Evolutionary conservation across 164 flowering plant species (phyloP).

Genomic region (Taxillus chinensis): DNA sequence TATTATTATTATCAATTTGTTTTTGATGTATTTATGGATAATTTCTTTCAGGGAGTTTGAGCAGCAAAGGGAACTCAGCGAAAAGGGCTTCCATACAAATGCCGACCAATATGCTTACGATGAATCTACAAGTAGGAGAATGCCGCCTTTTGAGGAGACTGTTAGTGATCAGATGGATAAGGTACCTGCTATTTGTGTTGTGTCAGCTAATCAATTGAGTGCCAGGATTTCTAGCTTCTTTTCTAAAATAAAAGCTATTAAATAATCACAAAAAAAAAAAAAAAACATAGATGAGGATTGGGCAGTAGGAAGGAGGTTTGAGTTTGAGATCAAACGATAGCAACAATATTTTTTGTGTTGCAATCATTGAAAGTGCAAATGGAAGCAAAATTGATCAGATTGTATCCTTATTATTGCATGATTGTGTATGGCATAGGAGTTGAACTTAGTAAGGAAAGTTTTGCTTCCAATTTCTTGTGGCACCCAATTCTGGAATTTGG

Average conservation of each 20-base stretch:
- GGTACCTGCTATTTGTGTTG: neutral
- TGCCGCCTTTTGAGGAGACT: slow-evolving; percentile 24
- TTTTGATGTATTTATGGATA: neutral
- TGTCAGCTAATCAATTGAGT: neutral
- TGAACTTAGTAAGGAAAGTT: too few species aligned
- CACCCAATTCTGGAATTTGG: too few species aligned
- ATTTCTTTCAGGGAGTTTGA: slow-evolving; percentile 77
- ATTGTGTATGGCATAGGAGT: too few species aligned
- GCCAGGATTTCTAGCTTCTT: neutral
- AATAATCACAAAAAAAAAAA: neutral
- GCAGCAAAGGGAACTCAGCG: slow-evolving; percentile 91
- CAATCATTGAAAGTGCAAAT: neutral
- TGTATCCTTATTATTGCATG: too few species aligned
- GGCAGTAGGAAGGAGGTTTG: neutral
- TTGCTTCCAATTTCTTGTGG: too few species aligned
- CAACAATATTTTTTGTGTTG: neutral
- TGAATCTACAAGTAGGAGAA: slow-evolving; percentile 26
- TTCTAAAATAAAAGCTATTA: neutral
- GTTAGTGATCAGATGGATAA: slow-evolving; percentile 39
- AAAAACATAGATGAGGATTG: neutral
- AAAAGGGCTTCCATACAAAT: slow-evolving; percentile 50
- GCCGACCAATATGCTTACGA: slow-evolving; percentile 27
- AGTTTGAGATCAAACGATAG: neutral
- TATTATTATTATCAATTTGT: neutral
- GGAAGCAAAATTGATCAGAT: too few species aligned